phyloP scores from a whole-genome alignment of 73 alveolate species.

The Uronychia setigera region DNA sequence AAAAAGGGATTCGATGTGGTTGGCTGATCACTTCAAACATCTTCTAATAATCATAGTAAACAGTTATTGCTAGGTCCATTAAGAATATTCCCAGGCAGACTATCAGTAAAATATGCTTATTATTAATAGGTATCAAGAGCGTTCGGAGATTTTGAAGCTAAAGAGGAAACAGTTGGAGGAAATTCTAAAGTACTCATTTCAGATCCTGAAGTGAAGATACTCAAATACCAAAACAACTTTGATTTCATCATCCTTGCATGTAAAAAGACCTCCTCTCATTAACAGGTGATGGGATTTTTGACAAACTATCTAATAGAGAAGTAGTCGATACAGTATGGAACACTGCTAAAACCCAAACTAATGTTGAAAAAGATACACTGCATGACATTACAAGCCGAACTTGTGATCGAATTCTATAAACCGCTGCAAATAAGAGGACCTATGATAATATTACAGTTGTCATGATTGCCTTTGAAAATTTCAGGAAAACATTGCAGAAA shows the following conservation, averaged over 20 bases:
- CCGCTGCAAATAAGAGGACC: constrained; percentile 74
- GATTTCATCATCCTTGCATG: too few species aligned
- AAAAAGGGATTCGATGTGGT: too few species aligned
- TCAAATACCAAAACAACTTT: too few species aligned
- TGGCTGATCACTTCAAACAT: too few species aligned
- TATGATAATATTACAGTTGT: constrained; percentile 83
- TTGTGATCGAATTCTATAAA: constrained; percentile 71
- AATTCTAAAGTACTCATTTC: constrained; percentile 62
- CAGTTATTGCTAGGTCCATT: too few species aligned
- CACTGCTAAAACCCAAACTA: too few species aligned
- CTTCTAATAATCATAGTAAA: too few species aligned
- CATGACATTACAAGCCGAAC: constrained; percentile 73
- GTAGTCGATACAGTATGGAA: constrained; percentile 80
- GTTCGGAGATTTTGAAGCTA: constrained; percentile 71
- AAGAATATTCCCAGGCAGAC: constrained; percentile 70
- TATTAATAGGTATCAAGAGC: constrained; percentile 64
- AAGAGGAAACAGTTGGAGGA: constrained; percentile 60
- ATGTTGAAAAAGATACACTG: too few species aligned
- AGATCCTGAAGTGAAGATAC: constrained; percentile 50
- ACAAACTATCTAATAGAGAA: constrained; percentile 87
- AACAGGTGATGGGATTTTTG: constrained; percentile 95
- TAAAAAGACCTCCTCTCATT: constrained; percentile 61
- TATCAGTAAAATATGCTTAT: too few species aligned
- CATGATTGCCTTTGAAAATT: too few species aligned
- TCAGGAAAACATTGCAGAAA: too few species aligned